Percentiles rank a stretch among this genome's conserved stretches.
These are phyloP conservation scores for Gracilariopsis chorda DNA, from an alignment of 23 red algal genomes.

Conservation along the genomic window DNA sequence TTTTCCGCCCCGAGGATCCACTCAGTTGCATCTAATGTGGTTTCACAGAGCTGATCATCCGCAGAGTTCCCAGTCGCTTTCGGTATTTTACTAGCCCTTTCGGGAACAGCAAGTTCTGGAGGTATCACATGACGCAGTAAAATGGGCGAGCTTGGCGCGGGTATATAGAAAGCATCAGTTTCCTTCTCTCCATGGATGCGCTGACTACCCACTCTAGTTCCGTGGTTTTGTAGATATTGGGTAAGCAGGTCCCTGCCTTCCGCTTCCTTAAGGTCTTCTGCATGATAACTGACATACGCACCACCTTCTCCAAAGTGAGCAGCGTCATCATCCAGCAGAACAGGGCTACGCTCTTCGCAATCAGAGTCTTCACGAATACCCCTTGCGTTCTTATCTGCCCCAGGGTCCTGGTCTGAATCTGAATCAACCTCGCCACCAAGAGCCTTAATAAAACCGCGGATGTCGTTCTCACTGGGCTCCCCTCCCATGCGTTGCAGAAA, in stretches of 20 bases:
- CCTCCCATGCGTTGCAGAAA: slow-evolving; percentile 15
- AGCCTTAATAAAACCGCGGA: neutral
- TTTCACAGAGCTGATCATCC: slow-evolving; percentile 28
- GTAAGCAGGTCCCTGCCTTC: neutral
- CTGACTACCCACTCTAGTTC: neutral
- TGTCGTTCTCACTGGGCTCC: neutral
- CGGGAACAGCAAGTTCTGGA: neutral
- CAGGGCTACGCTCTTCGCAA: neutral
- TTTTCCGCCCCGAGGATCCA: slow-evolving; percentile 43
- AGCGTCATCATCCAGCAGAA: neutral
- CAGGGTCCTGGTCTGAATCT: neutral
- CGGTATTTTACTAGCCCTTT: neutral
- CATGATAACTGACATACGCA: neutral
- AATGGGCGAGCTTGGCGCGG: slow-evolving; percentile 11
- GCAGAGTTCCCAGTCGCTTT: neutral
- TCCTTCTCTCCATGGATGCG: neutral
- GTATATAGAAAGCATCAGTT: neutral
- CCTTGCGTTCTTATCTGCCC: neutral
- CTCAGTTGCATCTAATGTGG: neutral
- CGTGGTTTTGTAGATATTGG: neutral
- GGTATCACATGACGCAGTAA: neutral
- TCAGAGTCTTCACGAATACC: neutral
- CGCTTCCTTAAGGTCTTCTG: neutral
- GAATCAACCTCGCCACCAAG: neutral
- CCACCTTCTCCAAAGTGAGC: neutral